Evolutionary conservation across 2,329 filamentous ascomycete species (phyloP), one percentile per base, ranked within the genome.

Genomic region (Chaetoscypha palmicola): DNA sequence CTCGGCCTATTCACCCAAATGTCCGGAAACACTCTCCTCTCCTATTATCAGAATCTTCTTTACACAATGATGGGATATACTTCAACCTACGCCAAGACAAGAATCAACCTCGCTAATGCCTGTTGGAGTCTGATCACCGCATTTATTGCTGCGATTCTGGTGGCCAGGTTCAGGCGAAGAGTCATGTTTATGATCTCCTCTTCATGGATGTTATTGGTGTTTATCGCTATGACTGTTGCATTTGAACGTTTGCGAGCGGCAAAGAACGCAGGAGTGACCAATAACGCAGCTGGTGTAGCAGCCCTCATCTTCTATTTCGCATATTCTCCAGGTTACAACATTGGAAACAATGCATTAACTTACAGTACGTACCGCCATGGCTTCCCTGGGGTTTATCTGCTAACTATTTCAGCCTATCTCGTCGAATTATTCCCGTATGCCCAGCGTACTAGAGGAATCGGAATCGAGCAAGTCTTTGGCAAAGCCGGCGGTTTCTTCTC

Each of bases 311-410:
- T 78, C 62, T 77, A 76, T 53, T 81, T 79, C 49, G 66, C 68
- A 2, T 82, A 79, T 58, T 69, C 69, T 9, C 75, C 77, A 3
- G 67, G 65, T 49, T 82, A 82, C 59, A 81, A 81, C 54, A 68
- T 81, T 39, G 77, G 76, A 20, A 80, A 81, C 61, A 83, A 82
- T 54, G 76, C 79, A 12, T 65, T 83, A 44, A 79, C 76, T 1
- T 80, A 80, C 62, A 80, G 70, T 72, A 58, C 62, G 69, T 57
- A 5, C 5, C 14, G 23, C 12, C 11, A 17, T 2, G n/a, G 23
- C 22, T n/a, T 5, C n/a, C 12, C 16, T 40, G 14, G 9, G 20
- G 19, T 12, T 23, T 17, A 5, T 21, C n/a, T 19, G 19, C 31
- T 44, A 30, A 43, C 32, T 23, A 7, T 10, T 8, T 20, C 46